Conservation (phyloP, 1,284 basidiomycete genomes). For the Apiotrichum domesticum region DNA sequence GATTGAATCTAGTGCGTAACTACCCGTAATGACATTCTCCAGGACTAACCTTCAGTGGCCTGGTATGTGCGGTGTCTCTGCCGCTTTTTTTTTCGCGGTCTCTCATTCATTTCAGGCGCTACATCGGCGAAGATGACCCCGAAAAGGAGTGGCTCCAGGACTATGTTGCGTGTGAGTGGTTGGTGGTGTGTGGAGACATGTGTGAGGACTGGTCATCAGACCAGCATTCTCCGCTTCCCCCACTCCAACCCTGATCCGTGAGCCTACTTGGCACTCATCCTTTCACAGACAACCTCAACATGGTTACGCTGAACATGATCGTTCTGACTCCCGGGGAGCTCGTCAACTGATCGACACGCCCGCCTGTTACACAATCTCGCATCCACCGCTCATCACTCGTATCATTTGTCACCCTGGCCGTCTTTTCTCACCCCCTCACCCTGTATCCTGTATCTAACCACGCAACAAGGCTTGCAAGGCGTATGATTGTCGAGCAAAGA, state of each 20-base stretch:
- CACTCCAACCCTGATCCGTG: background rate
- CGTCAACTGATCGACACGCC: background rate
- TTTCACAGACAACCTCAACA: slow-evolving; percentile 35
- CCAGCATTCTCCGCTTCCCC: background rate
- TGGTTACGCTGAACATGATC: slow-evolving; percentile 38
- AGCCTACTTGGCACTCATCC: no score
- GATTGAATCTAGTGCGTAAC: slow-evolving; percentile 10
- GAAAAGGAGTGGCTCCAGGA: slow-evolving; percentile 29
- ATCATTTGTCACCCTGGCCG: no score
- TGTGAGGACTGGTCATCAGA: no score
- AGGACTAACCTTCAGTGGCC: slow-evolving; percentile 21
- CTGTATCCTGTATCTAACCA: no score
- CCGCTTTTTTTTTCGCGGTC: no score
- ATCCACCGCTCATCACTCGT: no score
- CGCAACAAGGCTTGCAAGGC: no score
- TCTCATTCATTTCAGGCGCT: slow-evolving; percentile 19
- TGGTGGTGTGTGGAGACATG: no score
- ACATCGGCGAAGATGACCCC: slow-evolving; percentile 20
- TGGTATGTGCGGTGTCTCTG: slow-evolving; percentile 7
- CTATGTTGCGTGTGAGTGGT: slow-evolving; percentile 31
- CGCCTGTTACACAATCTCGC: no score
- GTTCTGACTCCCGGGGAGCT: slow-evolving; percentile 36
- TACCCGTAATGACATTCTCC: background rate
- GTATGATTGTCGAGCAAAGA: no score
- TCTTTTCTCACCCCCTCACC: no score